Percentiles rank a stretch among this genome's conserved stretches.
These are phyloP conservation scores for Penicillium sp. DNA, from an alignment of 2,329 filamentous ascomycete species.

Conservation along the genomic window DNA sequence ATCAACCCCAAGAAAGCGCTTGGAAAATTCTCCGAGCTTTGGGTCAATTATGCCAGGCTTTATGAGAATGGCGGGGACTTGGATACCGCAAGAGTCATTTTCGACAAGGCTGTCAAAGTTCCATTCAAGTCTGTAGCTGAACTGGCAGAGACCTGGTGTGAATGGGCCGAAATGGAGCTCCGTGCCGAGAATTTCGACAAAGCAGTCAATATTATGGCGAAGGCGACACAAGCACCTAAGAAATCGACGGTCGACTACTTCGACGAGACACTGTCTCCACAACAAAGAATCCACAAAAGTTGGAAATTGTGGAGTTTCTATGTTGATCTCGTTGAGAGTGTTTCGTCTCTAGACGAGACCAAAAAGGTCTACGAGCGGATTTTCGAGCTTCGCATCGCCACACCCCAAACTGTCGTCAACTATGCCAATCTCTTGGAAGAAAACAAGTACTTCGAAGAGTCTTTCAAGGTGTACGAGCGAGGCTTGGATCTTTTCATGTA, in stretches of 20 bases:
- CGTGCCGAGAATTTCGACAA: conserved; percentile 94
- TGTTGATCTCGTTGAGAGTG: conserved; percentile 93
- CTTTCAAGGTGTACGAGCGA: conserved; percentile 95
- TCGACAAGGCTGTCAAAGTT: conserved; percentile 97
- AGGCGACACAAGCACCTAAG: conserved; percentile 95
- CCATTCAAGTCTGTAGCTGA: conserved; percentile 97
- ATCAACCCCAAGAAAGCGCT: conserved; percentile 93
- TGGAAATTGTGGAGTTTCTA: conserved; percentile 99
- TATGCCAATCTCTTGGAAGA: conserved; percentile 95
- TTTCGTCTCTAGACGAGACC: conserved; percentile 85
- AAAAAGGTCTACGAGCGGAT: conserved; percentile 94
- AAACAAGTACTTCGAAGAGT: conserved; percentile 92
- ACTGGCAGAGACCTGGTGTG: conserved; percentile 96
- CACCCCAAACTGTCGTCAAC: conserved; percentile 97
- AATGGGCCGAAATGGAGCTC: conserved; percentile 98
- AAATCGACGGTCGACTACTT: conserved; percentile 99
- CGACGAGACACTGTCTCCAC: conserved; percentile 87
- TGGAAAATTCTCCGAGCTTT: conserved; percentile 89
- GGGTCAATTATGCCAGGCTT: conserved; percentile 95
- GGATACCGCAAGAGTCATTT: conserved; percentile 80
- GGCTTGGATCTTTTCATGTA: conserved; percentile 98
- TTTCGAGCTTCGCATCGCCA: conserved; percentile 96
- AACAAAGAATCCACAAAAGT: conserved; percentile 96
- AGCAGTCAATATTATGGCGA: conserved; percentile 93
- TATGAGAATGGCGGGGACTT: conserved; percentile 88